Base-by-base conservation (phyloP, 106 monocot species). In the Dioscorea zingiberensis region DNA sequence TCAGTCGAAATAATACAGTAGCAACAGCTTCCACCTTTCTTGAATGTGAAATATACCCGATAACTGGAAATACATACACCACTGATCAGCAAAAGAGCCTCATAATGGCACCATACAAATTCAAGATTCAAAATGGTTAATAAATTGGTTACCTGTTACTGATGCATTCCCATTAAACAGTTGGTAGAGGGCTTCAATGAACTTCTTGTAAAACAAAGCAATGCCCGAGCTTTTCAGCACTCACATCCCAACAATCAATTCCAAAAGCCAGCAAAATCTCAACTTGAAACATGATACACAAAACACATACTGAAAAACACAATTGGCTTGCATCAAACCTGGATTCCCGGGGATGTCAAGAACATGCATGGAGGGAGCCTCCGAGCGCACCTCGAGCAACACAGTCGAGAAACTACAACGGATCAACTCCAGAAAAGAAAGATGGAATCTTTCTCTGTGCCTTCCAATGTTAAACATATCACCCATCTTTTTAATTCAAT, bases 41-140 rank as follows among this genome's bases (percentile, higher is more conserved):
- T 30, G 85, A 63, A 44, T 95, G 95, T 13, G 83, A 84, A 55
- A 85, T 75, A 58, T 91, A 85, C 65, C 85, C 81, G 65, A 95
- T 91, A 23, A 76, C 95, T 95, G 95, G 53, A n/a, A n/a, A n/a
- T n/a, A n/a, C 15, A 28, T 7, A 78, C 25, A 74, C 18, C 58
- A 6, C 38, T 38, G 16, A 65, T 45, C 30, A 74, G 48, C 28
- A 58, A 75, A 59, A n/a, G n/a, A 64, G 77, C 46, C 62, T 26
- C 48, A 74, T 24, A 27, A 58, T 30, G 2, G 30, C n/a, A n/a
- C 2, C 4, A 38, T 10, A 74, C 3, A 23, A 60, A 22, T 30
- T 47, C 25, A 53, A 27, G 44, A 11, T 49, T 13, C 3, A 9
- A 66, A 73, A 66, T 19, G 1, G 14, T 59, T 22, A 48, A 7